These are phyloP conservation scores for Albifimbria verrucaria DNA, from an alignment of 2,329 filamentous ascomycete species.

Conservation along the genomic window DNA sequence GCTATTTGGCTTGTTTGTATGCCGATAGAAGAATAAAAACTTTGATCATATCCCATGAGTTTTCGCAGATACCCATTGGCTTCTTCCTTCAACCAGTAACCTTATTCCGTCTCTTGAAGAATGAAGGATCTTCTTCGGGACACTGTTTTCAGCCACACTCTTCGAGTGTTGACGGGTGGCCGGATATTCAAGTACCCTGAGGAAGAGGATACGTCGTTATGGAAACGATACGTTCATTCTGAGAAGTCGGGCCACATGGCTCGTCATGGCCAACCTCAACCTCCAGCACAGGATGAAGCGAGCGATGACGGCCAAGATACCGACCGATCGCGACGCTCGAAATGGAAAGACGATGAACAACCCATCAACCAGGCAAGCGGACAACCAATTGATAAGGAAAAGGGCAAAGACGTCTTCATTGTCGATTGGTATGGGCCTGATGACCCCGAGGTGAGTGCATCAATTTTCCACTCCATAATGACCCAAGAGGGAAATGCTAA, in stretches of 20 bases:
- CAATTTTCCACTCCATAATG: neutral
- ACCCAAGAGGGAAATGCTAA: neutral
- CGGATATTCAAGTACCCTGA: constrained; percentile 1
- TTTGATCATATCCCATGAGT: no score
- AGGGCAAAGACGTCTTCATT: neutral
- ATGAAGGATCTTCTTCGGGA: neutral
- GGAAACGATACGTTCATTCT: neutral
- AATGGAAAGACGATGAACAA: neutral
- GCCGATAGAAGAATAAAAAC: no score
- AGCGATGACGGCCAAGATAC: neutral
- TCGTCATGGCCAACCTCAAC: neutral
- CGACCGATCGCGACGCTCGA: neutral
- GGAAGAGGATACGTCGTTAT: neutral
- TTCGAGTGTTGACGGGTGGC: neutral
- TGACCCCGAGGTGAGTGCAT: neutral
- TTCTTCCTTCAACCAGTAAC: no score
- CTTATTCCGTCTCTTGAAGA: no score
- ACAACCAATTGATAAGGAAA: neutral
- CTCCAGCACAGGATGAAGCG: neutral
- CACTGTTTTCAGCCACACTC: neutral
- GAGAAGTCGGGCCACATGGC: neutral
- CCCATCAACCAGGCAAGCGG: neutral
- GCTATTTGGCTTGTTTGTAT: no score
- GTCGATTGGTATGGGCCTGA: neutral
- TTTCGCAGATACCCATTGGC: no score